phyloP scores from a whole-genome alignment of 164 flowering plant genomes.

The Sedum album region DNA sequence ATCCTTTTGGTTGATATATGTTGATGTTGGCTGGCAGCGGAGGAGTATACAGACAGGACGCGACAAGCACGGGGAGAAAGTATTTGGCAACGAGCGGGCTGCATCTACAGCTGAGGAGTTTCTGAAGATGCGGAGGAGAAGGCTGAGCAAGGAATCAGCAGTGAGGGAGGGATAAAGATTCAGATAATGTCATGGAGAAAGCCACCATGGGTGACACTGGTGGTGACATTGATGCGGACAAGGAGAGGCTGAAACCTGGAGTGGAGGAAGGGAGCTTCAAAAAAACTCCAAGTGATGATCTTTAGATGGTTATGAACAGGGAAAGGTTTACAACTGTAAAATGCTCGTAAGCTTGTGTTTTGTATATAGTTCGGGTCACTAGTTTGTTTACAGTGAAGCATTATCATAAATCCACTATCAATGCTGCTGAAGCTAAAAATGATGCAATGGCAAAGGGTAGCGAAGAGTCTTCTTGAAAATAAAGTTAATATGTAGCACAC shows the following conservation, averaged over 20 bases:
- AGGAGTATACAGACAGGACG: not conserved
- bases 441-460: too few relatives aligned
- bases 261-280: not conserved
- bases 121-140: slow-evolving; percentile 3
- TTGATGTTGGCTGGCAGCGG: not conserved
- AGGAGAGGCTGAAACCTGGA: not conserved
- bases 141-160: not conserved
- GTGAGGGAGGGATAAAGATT: not conserved
- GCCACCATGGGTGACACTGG: not conserved
- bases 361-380: too few relatives aligned
- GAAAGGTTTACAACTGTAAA: not conserved
- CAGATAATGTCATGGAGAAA: not conserved
- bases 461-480: too few relatives aligned
- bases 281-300: slow-evolving; percentile 4
- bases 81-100: not conserved
- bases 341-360: not conserved
- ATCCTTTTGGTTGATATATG: too few relatives aligned
- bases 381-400: too few relatives aligned
- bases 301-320: not conserved
- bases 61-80: not conserved
- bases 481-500: too few relatives aligned
- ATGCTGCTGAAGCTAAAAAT: too few relatives aligned
- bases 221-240: not conserved
- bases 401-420: too few relatives aligned
- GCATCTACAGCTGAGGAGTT: slow-evolving; percentile 6